Base-by-base conservation (phyloP, 192 early-diverging fungal genomes). In the Coemansia sp. region DNA sequence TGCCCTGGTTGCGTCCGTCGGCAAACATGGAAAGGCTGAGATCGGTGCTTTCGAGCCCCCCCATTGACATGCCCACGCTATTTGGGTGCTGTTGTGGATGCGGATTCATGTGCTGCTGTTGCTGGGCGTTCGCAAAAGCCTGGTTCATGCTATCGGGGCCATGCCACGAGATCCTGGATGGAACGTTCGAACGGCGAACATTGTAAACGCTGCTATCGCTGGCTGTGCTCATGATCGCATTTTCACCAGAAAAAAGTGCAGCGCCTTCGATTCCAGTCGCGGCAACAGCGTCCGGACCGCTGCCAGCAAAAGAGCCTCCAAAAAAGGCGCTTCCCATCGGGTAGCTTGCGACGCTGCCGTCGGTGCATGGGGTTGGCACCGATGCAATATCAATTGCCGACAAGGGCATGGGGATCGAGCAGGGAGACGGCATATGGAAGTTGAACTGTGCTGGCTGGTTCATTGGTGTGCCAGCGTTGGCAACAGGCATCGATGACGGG, bases 361-460 rank as follows among this genome's bases (percentile, higher is more conserved):
- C 46, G n/a, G 29, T 63, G 62, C 57, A 68, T 29, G 74, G 30
- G 7, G 70, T 67, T 9, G 73, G 79, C 12, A 67, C 67, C 23
- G 79, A 81, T 30, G 73, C 67, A 59, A 75, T 30, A 34, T 81
- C 79, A 63, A 81, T 75, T 12, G 68, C 79, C 7, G 79, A 72
- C 53, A 75, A 63, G 37, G 79, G 70, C 73, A 81, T 57, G 18
- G 79, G 73, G 55, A 81, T 51, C 25, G 78, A 81, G 78, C 78
- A 75, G 13, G 72, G 66, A 39, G 78, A 71, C 56, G 74, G 79
- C 79, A 81, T 75, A 52, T 75, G 73, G 79, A 81, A 81, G 43
- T 72, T 66, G 67, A 81, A 81, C 64, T 71, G 73, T 3, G 73
- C 64, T 0, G 79, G 51, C 42, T 71, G 78, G 63, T 64, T 63